Percentiles rank a stretch among this genome's conserved stretches.
phyloP scores from a whole-genome alignment of 2,329 filamentous ascomycete genomes.

The Beauveria sp. region DNA sequence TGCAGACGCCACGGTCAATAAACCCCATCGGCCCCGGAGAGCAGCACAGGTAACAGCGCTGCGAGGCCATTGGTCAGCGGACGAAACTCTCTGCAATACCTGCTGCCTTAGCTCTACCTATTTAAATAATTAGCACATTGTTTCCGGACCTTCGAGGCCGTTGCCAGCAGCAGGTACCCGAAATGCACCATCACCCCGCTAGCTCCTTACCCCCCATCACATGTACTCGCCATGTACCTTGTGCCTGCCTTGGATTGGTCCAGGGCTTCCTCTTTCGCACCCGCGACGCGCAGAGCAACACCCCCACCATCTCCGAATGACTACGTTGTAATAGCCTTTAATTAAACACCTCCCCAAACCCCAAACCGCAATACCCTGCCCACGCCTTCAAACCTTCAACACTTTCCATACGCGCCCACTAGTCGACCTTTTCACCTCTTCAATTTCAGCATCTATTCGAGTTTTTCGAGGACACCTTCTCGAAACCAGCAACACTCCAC shows the following conservation, averaged over 20 bases:
- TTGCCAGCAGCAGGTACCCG: neutral
- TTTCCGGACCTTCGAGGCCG: no score
- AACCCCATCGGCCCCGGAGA: constrained; percentile 14
- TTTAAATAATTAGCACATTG: no score
- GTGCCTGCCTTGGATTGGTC: neutral
- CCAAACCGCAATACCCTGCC: neutral
- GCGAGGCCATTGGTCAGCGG: constrained; percentile 21
- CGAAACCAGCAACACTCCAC: no score
- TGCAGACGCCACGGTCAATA: neutral
- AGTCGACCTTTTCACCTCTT: neutral
- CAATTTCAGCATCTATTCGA: neutral
- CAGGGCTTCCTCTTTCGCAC: neutral
- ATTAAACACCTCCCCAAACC: constrained; percentile 1
- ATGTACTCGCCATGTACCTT: neutral
- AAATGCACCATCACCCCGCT: neutral
- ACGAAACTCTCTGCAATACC: neutral
- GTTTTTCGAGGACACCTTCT: neutral
- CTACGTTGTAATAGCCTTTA: neutral
- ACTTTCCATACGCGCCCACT: neutral
- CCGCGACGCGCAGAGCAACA: constrained; percentile 2
- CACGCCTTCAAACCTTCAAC: no score
- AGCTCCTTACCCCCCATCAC: neutral
- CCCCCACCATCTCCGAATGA: constrained; percentile 5
- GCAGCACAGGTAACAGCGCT: constrained; percentile 18
- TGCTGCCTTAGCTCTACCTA: neutral